A percentile compares a stretch with the other conserved stretches of the same genome.
These are phyloP conservation scores for Nicotiana sylvestris DNA, from an alignment of 257 asterid species.

Conservation along the genomic window DNA sequence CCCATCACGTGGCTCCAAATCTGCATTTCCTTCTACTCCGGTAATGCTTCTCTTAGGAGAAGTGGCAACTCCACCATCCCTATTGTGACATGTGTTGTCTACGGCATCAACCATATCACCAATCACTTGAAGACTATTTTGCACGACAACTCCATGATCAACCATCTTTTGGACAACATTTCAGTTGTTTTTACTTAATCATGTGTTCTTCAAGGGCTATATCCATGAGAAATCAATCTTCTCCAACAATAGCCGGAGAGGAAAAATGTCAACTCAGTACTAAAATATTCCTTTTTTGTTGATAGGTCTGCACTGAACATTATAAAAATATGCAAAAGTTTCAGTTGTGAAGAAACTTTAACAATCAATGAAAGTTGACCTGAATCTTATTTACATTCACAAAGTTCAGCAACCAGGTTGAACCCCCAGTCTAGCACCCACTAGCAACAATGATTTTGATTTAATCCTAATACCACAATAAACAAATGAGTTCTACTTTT, in stretches of 20 bases:
- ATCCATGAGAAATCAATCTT: slow-evolving; percentile 1
- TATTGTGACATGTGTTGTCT: slow-evolving; percentile 28
- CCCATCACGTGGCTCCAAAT: slow-evolving; percentile 73
- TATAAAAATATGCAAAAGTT: not conserved
- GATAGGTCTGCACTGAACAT: not conserved
- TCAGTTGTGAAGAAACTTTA: not conserved
- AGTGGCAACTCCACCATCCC: slow-evolving; percentile 36
- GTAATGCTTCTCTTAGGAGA: slow-evolving; percentile 33
- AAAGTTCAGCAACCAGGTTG: slow-evolving; percentile 9
- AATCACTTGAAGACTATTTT: slow-evolving; percentile 32
- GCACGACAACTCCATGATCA: slow-evolving; percentile 41
- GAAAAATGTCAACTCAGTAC: not conserved
- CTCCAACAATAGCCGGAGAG: slow-evolving; percentile 6
- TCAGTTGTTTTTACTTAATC: slow-evolving; percentile 4
- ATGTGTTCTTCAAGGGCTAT: not conserved
- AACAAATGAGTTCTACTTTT: not conserved
- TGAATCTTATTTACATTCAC: not conserved
- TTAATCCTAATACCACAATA: not conserved
- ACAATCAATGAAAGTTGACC: not conserved
- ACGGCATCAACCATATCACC: slow-evolving; percentile 40
- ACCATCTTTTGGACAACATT: slow-evolving; percentile 43
- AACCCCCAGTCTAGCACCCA: slow-evolving; percentile 7
- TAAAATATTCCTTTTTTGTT: not conserved
- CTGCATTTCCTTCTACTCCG: slow-evolving; percentile 47
- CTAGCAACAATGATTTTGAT: not conserved